Evolutionary conservation across 2,329 filamentous ascomycete genomes (phyloP).

Genomic region (Pseudogymnoascus sp.): DNA sequence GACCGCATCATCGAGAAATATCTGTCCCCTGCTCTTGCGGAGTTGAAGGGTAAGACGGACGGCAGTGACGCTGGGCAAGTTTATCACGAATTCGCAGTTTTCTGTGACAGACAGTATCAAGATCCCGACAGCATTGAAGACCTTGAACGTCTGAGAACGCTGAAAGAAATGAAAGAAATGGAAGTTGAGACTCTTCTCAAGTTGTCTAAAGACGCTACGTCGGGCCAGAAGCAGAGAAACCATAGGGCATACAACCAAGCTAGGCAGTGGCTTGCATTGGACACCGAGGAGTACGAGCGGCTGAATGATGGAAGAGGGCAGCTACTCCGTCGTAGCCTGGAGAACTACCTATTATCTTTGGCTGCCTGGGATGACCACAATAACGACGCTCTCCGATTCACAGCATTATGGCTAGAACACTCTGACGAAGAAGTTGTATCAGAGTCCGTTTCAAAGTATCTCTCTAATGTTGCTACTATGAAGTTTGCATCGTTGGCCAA

Average conservation of each 20-base stretch:
- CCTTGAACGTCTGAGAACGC: constrained; percentile 68
- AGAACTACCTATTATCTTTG: constrained; percentile 86
- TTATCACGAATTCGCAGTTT: constrained; percentile 89
- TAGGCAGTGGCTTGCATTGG: constrained; percentile 84
- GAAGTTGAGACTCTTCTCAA: constrained; percentile 70
- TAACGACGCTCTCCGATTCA: constrained; percentile 84
- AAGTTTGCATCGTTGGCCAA: constrained; percentile 95
- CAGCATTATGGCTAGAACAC: constrained; percentile 87
- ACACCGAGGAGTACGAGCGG: constrained; percentile 77
- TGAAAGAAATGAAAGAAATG: constrained; percentile 72
- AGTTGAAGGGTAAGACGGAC: constrained; percentile 62
- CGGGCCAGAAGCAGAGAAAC: constrained; percentile 47
- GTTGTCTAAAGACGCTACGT: constrained; percentile 38
- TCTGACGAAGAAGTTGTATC: constrained; percentile 73
- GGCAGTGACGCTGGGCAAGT: constrained; percentile 77
- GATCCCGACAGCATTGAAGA: constrained; percentile 81
- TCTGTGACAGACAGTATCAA: constrained; percentile 91
- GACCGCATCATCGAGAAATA: constrained; percentile 85
- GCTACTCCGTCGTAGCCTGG: constrained; percentile 80
- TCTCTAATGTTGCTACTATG: constrained; percentile 72
- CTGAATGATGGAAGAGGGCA: constrained; percentile 70
- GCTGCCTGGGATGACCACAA: constrained; percentile 81
- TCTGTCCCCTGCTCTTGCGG: constrained; percentile 73
- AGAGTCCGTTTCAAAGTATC: constrained; percentile 61
- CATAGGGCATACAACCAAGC: constrained; percentile 61